These are phyloP conservation scores for Lolium rigidum DNA, from an alignment of 176 grass and related monocot species.

Conservation along the genomic window DNA sequence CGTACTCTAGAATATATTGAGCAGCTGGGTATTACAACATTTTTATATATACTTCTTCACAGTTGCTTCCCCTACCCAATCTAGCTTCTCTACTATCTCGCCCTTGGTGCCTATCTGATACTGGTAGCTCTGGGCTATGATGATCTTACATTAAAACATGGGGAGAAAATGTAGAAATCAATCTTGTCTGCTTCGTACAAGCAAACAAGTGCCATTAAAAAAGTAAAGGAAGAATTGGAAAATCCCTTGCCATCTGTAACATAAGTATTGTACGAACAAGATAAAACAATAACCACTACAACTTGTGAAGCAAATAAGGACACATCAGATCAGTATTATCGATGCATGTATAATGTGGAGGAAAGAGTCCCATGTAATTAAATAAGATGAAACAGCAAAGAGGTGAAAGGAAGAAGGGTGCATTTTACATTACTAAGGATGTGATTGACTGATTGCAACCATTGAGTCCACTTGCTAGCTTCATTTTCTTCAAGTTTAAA, in stretches of 20 bases:
- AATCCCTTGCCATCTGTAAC: too few relatives aligned
- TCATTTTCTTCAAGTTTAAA: constrained; percentile 29
- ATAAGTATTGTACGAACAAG: too few relatives aligned
- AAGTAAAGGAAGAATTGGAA: too few relatives aligned
- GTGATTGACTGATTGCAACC: neutral
- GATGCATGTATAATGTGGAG: neutral
- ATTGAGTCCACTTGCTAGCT: neutral
- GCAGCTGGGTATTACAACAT: neutral
- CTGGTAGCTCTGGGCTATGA: too few relatives aligned
- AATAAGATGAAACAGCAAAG: neutral
- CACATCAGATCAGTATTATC: neutral
- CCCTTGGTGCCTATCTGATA: neutral
- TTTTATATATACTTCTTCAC: neutral
- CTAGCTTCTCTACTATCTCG: neutral
- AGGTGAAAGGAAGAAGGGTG: neutral
- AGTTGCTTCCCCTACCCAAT: neutral
- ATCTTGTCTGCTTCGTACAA: too few relatives aligned
- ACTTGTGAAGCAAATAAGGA: constrained; percentile 5
- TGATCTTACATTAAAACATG: too few relatives aligned
- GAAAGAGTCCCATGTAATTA: neutral
- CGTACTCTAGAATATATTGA: neutral
- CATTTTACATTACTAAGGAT: neutral
- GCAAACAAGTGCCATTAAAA: too few relatives aligned
- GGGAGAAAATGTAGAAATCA: too few relatives aligned
- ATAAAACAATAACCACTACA: neutral